Base-by-base conservation (phyloP, 768 basidiomycete genomes). In the Kockovaella imperatae region DNA sequence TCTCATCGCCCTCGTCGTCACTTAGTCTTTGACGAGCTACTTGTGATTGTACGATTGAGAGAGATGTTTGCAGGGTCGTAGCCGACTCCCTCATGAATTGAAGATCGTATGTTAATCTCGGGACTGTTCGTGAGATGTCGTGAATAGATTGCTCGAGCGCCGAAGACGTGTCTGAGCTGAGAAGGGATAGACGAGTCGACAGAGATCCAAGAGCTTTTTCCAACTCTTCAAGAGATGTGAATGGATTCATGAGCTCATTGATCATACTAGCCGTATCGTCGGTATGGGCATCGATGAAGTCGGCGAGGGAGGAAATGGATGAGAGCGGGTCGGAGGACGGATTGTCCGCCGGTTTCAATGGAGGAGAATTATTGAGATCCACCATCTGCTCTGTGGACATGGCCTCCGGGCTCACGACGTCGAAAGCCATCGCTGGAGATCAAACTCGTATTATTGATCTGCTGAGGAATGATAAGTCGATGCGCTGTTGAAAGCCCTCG, bases 11-110 rank as follows among this genome's bases (percentile, higher is more conserved):
- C 11, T 50, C 34, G 20, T 28, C n/a, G n/a, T n/a, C n/a, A n/a
- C n/a, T n/a, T n/a, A n/a, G n/a, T n/a, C n/a, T n/a, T n/a, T n/a
- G n/a, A n/a, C n/a, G n/a, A n/a, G n/a, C n/a, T n/a, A 7, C 54
- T 39, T 25, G 53, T 28, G 5, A 61, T 47, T 83, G 78, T 15
- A 89, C 80, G 26, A 76, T 76, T 24, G 77, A 73, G 18, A 99
- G 75, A 7, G 80, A 74, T 24, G 74, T 74, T 52, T 86, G 84
- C 20, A 97, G 77, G 2, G 84, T 78, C 15, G 84, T 72, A 1
- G 91, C 90, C 26, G 83, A 82, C 60, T 97, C 93, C 35, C 87
- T 83, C 82, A 96, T 91, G 74, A 95, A 95, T 67, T 97, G 91
- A 29, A 99, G 77, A 72, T 97, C 95, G 68, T 95, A 97, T 1